These are phyloP conservation scores for Penicillium sp. DNA, from an alignment of 2,329 filamentous ascomycete species.

Conservation along the genomic window DNA sequence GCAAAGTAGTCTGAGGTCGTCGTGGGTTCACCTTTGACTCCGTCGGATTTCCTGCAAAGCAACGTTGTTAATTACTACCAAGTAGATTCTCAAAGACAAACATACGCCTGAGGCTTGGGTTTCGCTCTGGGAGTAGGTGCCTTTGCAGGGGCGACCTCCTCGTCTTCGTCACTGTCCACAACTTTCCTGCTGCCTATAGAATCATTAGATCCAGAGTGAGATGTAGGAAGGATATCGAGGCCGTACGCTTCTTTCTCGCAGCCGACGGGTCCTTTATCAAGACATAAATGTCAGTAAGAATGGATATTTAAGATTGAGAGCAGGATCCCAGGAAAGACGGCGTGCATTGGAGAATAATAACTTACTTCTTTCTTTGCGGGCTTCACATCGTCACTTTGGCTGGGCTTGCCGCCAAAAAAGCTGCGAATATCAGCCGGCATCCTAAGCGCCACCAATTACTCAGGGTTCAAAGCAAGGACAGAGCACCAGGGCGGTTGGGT, in stretches of 20 bases:
- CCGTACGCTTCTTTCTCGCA: slow-evolving; percentile 36
- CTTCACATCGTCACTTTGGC: slow-evolving; percentile 48
- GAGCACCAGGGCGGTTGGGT: slow-evolving; percentile 4
- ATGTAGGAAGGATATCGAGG: background rate
- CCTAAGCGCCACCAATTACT: slow-evolving; percentile 3
- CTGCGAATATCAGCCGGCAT: slow-evolving; percentile 85
- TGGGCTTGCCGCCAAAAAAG: slow-evolving; percentile 78
- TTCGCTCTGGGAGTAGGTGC: slow-evolving; percentile 36
- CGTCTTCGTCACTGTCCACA: slow-evolving; percentile 73
- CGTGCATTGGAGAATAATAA: background rate
- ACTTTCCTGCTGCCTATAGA: slow-evolving; percentile 57
- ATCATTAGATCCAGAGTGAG: slow-evolving; percentile 8
- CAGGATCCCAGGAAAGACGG: background rate
- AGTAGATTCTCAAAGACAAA: slow-evolving; percentile 2
- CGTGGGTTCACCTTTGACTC: slow-evolving; percentile 52
- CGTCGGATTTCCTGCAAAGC: slow-evolving; percentile 44
- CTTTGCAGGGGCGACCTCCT: slow-evolving; percentile 45
- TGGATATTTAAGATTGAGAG: background rate
- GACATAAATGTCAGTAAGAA: slow-evolving; percentile 6
- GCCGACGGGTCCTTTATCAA: slow-evolving; percentile 24
- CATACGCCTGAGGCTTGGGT: slow-evolving; percentile 47
- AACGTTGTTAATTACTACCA: slow-evolving; percentile 8
- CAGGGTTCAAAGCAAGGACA: background rate
- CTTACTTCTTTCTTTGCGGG: slow-evolving; percentile 43
- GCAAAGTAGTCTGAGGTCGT: slow-evolving; percentile 61